phyloP scores from a whole-genome alignment of 805 yeast genomes.

The Torulaspora maleeae region DNA sequence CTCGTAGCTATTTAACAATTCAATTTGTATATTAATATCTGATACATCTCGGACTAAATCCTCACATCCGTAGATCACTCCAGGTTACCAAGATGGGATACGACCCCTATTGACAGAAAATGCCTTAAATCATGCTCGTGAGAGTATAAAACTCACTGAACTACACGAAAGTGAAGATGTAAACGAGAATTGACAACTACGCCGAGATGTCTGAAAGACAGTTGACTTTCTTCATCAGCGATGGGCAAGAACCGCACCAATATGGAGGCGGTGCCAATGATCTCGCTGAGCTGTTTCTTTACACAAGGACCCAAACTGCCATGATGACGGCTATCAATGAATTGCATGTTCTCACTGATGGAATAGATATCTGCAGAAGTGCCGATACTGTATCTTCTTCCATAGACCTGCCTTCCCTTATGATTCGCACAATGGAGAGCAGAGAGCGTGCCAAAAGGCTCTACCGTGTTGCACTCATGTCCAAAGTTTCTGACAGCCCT shows the following conservation, averaged over 20 bases:
- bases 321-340: slow-evolving; percentile 14
- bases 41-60: background rate
- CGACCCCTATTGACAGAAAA: background rate
- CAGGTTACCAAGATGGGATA: background rate
- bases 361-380: slow-evolving; percentile 6
- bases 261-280: background rate
- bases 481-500: slow-evolving; percentile 9
- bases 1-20: background rate
- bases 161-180: background rate
- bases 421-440: slow-evolving; percentile 16
- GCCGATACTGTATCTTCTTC: slow-evolving; percentile 2
- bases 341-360: slow-evolving; percentile 17
- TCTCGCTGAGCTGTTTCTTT: slow-evolving; percentile 9
- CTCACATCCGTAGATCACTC: background rate
- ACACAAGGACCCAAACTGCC: slow-evolving; percentile 6
- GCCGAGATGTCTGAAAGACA: background rate
- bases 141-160: background rate
- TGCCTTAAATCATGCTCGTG: background rate
- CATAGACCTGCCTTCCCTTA: slow-evolving; percentile 12
- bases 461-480: slow-evolving; percentile 15
- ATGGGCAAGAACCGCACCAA: background rate
- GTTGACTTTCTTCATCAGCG: background rate
- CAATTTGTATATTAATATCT: background rate
- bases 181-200: background rate
- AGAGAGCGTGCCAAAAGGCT: slow-evolving; percentile 23